These are phyloP conservation scores for Fusarium sp. DNA, from an alignment of 2,329 filamentous ascomycete species.

Conservation along the genomic window DNA sequence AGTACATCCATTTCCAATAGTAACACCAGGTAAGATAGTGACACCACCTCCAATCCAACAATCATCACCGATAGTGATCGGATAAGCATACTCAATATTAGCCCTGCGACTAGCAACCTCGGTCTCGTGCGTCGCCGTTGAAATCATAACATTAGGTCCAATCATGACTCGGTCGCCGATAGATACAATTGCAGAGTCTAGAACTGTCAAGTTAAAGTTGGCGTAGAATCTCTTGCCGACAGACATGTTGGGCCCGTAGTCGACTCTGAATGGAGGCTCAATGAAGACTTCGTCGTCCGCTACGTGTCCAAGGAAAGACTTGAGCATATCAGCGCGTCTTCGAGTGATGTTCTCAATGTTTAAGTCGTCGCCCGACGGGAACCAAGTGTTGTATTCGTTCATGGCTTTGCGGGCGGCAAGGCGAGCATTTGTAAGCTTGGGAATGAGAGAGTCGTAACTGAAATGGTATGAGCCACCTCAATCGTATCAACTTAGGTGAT, in stretches of 20 bases:
- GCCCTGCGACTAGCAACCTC: slow-evolving; percentile 61
- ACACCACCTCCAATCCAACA: slow-evolving; percentile 81
- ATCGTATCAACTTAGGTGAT: no score
- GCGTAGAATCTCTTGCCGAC: slow-evolving; percentile 70
- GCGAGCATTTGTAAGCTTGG: slow-evolving; percentile 58
- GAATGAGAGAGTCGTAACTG: slow-evolving; percentile 61
- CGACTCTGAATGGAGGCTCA: slow-evolving; percentile 69
- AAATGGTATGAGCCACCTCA: neutral
- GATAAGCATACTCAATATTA: slow-evolving; percentile 62
- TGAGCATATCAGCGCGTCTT: slow-evolving; percentile 55
- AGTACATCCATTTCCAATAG: slow-evolving; percentile 78
- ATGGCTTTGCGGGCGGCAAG: slow-evolving; percentile 63
- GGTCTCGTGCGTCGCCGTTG: slow-evolving; percentile 64
- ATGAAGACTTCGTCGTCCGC: slow-evolving; percentile 63
- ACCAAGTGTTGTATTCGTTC: slow-evolving; percentile 66
- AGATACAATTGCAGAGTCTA: slow-evolving; percentile 64
- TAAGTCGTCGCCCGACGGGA: slow-evolving; percentile 53
- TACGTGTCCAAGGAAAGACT: slow-evolving; percentile 58
- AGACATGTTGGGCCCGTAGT: slow-evolving; percentile 72
- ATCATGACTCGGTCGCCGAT: slow-evolving; percentile 65
- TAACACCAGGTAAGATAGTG: slow-evolving; percentile 82
- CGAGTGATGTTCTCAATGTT: slow-evolving; percentile 1
- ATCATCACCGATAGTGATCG: slow-evolving; percentile 61
- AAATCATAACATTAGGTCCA: slow-evolving; percentile 65
- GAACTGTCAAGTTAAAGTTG: slow-evolving; percentile 64